These are phyloP conservation scores for Jatropha multifida DNA, from an alignment of 441 rosid genomes.

Conservation along the genomic window DNA sequence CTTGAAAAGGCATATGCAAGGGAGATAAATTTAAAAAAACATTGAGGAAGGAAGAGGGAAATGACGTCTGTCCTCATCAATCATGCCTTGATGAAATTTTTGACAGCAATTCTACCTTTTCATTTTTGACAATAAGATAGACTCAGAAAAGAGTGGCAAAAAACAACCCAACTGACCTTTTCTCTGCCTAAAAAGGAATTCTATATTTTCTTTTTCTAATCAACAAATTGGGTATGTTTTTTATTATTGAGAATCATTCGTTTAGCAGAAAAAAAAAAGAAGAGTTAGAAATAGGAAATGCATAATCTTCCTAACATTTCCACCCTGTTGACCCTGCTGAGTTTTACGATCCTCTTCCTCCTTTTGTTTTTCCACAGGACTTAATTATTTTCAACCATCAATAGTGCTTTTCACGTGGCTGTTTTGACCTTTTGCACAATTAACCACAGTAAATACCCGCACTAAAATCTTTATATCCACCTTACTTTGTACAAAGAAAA, in stretches of 20 bases:
- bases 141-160: too few relatives aligned
- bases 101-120: not conserved
- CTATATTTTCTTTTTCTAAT: too few relatives aligned
- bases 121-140: not conserved
- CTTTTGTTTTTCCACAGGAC: not conserved
- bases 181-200: too few relatives aligned
- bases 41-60: conserved; percentile 10
- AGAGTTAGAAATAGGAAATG: too few relatives aligned
- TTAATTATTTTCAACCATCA: not conserved
- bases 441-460: not conserved
- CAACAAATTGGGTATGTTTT: not conserved
- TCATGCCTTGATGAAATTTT: conserved; percentile 19
- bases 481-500: too few relatives aligned
- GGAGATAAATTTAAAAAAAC: not conserved
- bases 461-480: too few relatives aligned
- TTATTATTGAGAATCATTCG: not conserved
- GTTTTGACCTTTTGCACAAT: not conserved
- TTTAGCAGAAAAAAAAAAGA: not conserved
- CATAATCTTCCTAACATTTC: not conserved
- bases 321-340: conserved; percentile 1
- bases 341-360: not conserved
- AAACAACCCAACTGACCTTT: too few relatives aligned
- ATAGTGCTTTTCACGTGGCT: conserved; percentile 12
- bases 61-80: conserved; percentile 7
- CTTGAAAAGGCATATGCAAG: conserved; percentile 13